These are phyloP conservation scores for Sporisorium graminicola DNA, from an alignment of 1,284 basidiomycete species.

Conservation along the genomic window DNA sequence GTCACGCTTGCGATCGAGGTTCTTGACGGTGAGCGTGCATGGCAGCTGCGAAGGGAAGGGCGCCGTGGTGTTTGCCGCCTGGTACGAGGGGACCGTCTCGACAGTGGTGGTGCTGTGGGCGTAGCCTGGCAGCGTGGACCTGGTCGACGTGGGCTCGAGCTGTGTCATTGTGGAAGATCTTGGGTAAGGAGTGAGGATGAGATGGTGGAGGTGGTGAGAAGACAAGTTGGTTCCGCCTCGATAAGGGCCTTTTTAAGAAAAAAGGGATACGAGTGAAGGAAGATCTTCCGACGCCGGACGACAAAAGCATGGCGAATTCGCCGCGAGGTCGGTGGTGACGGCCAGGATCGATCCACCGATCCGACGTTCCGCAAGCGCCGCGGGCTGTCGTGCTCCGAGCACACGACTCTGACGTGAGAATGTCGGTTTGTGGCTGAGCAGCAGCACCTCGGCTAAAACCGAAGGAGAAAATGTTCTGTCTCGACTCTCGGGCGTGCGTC, in stretches of 20 bases:
- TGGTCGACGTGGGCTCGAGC: too few relatives aligned
- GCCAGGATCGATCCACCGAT: background rate
- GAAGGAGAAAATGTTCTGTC: background rate
- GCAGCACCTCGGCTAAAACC: background rate
- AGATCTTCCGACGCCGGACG: background rate
- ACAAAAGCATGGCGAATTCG: slow-evolving; percentile 1
- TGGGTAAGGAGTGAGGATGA: background rate
- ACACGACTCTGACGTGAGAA: background rate
- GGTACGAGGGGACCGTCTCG: slow-evolving; percentile 44
- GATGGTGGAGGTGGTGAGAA: slow-evolving; percentile 19
- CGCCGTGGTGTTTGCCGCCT: slow-evolving; percentile 24
- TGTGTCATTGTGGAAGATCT: slow-evolving; percentile 17
- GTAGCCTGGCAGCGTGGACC: slow-evolving; percentile 24
- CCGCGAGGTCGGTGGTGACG: background rate
- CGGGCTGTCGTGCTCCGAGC: background rate
- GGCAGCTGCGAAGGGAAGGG: slow-evolving; percentile 36
- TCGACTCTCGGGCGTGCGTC: background rate
- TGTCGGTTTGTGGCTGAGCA: background rate
- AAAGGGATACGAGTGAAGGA: slow-evolving; percentile 7
- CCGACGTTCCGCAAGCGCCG: background rate
- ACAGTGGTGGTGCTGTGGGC: slow-evolving; percentile 40
- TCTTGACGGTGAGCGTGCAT: slow-evolving; percentile 46
- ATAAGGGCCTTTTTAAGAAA: background rate
- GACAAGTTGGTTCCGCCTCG: background rate
- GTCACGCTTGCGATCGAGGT: slow-evolving; percentile 37